Evolutionary conservation across 257 asterid genomes (phyloP), one percentile per base, ranked within the genome.

Genomic region (Euphrasia confusa): DNA sequence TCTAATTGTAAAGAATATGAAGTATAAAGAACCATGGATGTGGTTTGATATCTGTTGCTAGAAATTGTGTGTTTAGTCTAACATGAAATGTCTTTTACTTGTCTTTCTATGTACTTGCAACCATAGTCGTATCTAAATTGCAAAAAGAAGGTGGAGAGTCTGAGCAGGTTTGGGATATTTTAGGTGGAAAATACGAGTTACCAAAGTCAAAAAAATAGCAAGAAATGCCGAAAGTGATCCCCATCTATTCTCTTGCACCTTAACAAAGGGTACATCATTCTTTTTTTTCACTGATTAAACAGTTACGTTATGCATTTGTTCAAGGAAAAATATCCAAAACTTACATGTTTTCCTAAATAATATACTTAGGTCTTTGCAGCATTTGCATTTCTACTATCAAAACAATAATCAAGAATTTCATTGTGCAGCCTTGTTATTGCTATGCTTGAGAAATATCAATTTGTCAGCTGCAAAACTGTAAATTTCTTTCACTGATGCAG

Each of bases 101-200:
- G 59, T 45, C 52, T 33, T 9, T 8, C 52, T 61, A 63, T 57
- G 53, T 71, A 35, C 60, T 66, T 73, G 79, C 94, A 93, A 96
- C 96, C 99, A 58, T 81, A 93, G 57, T 68, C 68, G 78, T 96
- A 76, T 71, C 92, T 32, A 93, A 81, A 73, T 74, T 84, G 74
- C 96, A 80, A 65, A 93, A 93, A 56, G 99, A 93, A 85, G 97
- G 99, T 67, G 82, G 87, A 28, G 99, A 93, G 65, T 74, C 92
- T 56, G 97, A 93, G 71, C 96, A 85, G 74, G 85, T 93, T 57
- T 93, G 99, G 97, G 96, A 89, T 42, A 76, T 93, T 69, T 75
- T 93, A 76, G 82, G 94, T 55, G 99, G 99, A 64, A 93, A 93
- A 75, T 81, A 21, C 24, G 24, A 21, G 24, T 21, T 21, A 21